Base-by-base conservation (phyloP, 106 monocot species). In the Dendrobium huoshanense region DNA sequence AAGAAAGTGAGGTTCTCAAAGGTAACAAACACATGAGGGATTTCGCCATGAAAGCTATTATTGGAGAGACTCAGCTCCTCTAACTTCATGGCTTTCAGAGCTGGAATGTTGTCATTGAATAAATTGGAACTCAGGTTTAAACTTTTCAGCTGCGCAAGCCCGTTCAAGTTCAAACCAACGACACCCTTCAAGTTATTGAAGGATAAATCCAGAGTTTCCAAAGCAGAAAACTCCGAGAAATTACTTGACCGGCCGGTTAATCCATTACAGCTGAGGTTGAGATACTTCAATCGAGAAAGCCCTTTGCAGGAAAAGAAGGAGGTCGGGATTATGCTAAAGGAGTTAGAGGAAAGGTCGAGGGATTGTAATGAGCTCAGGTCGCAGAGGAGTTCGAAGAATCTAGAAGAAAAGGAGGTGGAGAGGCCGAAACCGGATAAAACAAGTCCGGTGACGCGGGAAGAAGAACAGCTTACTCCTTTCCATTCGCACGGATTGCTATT, bases 271-370 rank as follows among this genome's bases (percentile, higher is more conserved):
- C 79, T 79, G 24, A 79, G 41, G 25, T 79, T 44, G 67, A 79
- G 79, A 65, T 61, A 79, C 13, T 79, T 80, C 72, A 80, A 25
- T 17, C 31, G 6, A 19, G 45, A 47, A 79, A 79, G 80, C 31
- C 80, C 80, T 31, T 70, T 48, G 45, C 80, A 80, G 72, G 70
- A 72, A 68, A 80, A 72, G 51, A 70, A 80, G 13, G 80, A 72
- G 1, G 5, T 11, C 17, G 80, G 80, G 45, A 80, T 54, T 10
- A 49, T 49, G 31, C 45, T 13, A 17, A 80, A 51, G 17, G 70
- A 72, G 72, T 80, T 80, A 17, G 31, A 29, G 9, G 80, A 80
- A 31, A 80, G 80, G 25, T 80, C 72, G 49, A 80, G 80, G 24
- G 72, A 72, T 27, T 80, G 9, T 1, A 80, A 68, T 7, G 44